phyloP scores from a whole-genome alignment of 306 rosid genomes.

The apple (Malus domestica) region ASM211411v1 NC_041800.1:16255501-16256000 shows the following conservation, averaged over 20 bases:
- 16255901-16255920: constrained; percentile 8
- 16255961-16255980: not conserved
- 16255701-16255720: not conserved
- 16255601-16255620: not conserved
- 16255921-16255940: not conserved
- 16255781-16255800: constrained; percentile 29
- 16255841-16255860: constrained; percentile 31
- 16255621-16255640: not conserved
- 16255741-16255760: not conserved
- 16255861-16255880: constrained; percentile 26
- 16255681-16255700: not conserved
- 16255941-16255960: constrained; percentile 4
- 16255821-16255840: not conserved
- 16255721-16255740: not conserved
- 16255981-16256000: not conserved
- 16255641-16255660: not conserved
- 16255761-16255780: not conserved
- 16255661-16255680: not conserved
- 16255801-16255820: constrained; percentile 2
- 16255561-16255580: not conserved
- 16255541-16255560: not conserved
- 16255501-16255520: not conserved
- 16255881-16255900: constrained; percentile 21
- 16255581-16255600: not conserved
- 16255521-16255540: not conserved